Evolutionary conservation across 257 asterid species (phyloP), one percentile per base, ranked within the genome.

Genomic region (Solanum pimpinellifolium): DNA sequence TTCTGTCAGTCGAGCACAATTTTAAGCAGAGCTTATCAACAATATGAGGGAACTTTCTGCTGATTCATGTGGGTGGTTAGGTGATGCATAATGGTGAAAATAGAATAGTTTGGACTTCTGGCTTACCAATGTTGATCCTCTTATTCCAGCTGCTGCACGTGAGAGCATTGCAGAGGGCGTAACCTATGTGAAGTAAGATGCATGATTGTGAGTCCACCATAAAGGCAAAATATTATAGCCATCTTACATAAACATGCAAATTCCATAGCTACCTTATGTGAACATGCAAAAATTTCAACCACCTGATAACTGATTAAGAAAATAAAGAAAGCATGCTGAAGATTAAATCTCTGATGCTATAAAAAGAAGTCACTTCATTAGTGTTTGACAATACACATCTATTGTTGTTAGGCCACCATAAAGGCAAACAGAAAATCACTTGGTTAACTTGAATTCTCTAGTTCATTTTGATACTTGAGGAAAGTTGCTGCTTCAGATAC

Each of bases 141-240:
- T 90, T 87, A 97, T 97, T 86, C 99, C 99, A 86, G 99, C 98
- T 16, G 99, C 98, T 37, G 98, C 90, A 74, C 99, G 99, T 14
- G 99, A 95, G 78, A 97, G 94, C 95, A 95, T 89, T 59, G 98
- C 99, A 91, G 93, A 94, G 5, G 98, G 99, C 21, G 99, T 97
- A 89, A 97, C 98, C 99, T 97, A 94, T 86, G 72, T 66, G 85
- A 69, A 86, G 80, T 66, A 59, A 27, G 81, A 86, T 84, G 68
- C 66, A 72, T 31, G 68, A 87, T 74, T 74, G 81, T 74, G 42
- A 74, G 81, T 13, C 52, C 78, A 35, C 46, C 46, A 72, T 72
- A 72, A 72, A 72, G 78, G 46, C 25, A 72, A 73, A 35, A 18
- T 39, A 5, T 75, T 1, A 75, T 75, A 75, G 1, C 2, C 8